Evolutionary conservation across 805 yeast species (phyloP).

Genomic region (Groenewaldozyma tartarivorans): DNA sequence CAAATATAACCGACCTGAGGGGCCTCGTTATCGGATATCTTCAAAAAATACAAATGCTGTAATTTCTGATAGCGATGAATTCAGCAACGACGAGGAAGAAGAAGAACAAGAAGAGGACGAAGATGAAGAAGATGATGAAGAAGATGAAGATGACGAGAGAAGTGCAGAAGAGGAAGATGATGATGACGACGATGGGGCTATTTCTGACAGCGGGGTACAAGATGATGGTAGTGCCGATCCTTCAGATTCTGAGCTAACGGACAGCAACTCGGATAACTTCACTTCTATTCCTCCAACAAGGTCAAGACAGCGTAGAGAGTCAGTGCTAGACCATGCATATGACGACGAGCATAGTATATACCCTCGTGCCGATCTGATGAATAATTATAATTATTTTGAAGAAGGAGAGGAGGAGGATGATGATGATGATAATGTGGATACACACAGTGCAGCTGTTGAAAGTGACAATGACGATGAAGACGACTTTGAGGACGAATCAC

Average conservation of each 20-base stretch:
- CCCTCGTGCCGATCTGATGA: not conserved
- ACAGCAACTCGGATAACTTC: conserved; percentile 4
- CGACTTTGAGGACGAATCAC: conserved; percentile 42
- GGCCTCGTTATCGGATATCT: too few species aligned
- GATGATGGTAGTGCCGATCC: conserved; percentile 6
- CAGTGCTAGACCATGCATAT: conserved; percentile 1
- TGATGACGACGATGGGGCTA: conserved; percentile 5
- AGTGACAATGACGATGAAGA: conserved; percentile 12
- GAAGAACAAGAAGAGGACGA: conserved; percentile 6
- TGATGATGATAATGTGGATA: conserved; percentile 34
- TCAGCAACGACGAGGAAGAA: conserved; percentile 33
- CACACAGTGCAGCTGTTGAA: conserved; percentile 42
- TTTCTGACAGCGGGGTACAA: conserved; percentile 2
- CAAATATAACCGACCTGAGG: too few species aligned
- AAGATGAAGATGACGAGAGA: not conserved
- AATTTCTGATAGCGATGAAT: conserved; percentile 29
- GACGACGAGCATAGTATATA: not conserved
- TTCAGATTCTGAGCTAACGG: conserved; percentile 10
- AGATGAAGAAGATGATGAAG: conserved; percentile 5
- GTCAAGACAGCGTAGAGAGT: not conserved
- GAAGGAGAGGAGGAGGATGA: conserved; percentile 15
- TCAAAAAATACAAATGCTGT: too few species aligned
- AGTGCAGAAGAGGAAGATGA: conserved; percentile 34
- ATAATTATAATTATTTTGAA: not conserved
- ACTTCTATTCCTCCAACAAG: conserved; percentile 2